Evolutionary conservation across 1,284 basidiomycete genomes (phyloP), one percentile per base, ranked within the genome.

Genomic region (Kwoniella shivajii): DNA sequence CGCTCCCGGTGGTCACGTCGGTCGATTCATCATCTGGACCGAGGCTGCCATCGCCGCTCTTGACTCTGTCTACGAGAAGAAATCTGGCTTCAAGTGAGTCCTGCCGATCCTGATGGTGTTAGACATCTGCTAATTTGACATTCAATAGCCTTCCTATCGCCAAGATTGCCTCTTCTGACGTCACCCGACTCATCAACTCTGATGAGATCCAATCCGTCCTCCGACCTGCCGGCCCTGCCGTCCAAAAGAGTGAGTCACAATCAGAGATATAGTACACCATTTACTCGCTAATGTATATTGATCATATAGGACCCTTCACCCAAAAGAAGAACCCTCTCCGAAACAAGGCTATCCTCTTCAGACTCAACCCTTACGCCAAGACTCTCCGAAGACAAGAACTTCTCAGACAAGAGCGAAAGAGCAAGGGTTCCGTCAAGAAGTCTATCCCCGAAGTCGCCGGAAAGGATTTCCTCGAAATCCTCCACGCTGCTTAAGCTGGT

Each of bases 11-110:
- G 96, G 96, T 71, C 96, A 99, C 81, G 86, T 99, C 64, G 96
- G 96, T 64, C 91, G 96, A 66, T 99, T 99, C 83, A 84, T 97
- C 79, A 96, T 99, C 85, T 99, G 95, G 95, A 99, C 96, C 61
- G 90, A 97, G 83, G 84, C 84, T 75, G 96, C 96, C 46, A 97
- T 99, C 80, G 85, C 82, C 61, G 85, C 89, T 65, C 89, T 99
- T 57, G 96, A 99, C 80, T 88, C 90, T 70, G 87, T 99, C 71
- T 99, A 92, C 79, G 95, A 84, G 66, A 85, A 87, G 85, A 99
- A 99, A 88, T 92, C 92, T 81, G 90, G 94, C 77, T 96, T 93
- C 83, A 68, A 87, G 88, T 89, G 69, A 44, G 86, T 81, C 33
- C 58, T 22, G 33, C n/a, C 6, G 9, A 24, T 6, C 27, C 0